Conservation (phyloP, 305 asterid species). For the Fraxinus sp. region DNA sequence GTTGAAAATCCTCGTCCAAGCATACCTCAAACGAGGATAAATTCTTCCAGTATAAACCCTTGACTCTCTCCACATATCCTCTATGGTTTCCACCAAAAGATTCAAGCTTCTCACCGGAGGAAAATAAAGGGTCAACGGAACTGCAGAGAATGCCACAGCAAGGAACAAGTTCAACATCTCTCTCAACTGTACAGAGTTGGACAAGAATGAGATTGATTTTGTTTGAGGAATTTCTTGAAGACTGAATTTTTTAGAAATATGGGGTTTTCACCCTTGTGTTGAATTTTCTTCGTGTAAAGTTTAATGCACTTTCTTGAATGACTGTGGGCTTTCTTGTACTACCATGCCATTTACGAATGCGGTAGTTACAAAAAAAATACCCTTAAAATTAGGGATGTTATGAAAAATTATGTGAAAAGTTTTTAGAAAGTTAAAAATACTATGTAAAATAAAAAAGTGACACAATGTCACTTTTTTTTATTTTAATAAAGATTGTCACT, state of each 20-base stretch:
- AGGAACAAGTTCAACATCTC: constrained; percentile 60
- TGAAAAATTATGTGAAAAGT: too few species aligned
- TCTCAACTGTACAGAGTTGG: constrained; percentile 17
- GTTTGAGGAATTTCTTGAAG: neutral
- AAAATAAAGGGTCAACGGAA: constrained; percentile 56
- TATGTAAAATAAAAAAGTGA: too few species aligned
- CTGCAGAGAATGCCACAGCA: constrained; percentile 62
- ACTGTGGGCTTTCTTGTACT: neutral
- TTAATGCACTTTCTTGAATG: neutral
- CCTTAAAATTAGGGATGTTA: too few species aligned
- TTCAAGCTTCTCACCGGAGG: constrained; percentile 61
- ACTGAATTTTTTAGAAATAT: neutral
- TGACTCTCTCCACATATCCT: constrained; percentile 50
- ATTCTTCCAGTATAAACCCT: constrained; percentile 35
- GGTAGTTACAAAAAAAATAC: neutral
- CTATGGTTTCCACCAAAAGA: constrained; percentile 45
- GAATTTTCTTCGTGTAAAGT: neutral
- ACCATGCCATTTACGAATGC: too few species aligned
- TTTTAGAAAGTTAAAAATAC: too few species aligned
- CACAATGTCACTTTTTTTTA: too few species aligned
- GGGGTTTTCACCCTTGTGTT: neutral
- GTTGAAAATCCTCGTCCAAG: constrained; percentile 45
- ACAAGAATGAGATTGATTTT: neutral
- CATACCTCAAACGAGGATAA: constrained; percentile 47
- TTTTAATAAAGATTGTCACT: too few species aligned